Evolutionary conservation across 2,329 filamentous ascomycete species (phyloP), one percentile per base, ranked within the genome.

Genomic region (Endocalyx cinctus): DNA sequence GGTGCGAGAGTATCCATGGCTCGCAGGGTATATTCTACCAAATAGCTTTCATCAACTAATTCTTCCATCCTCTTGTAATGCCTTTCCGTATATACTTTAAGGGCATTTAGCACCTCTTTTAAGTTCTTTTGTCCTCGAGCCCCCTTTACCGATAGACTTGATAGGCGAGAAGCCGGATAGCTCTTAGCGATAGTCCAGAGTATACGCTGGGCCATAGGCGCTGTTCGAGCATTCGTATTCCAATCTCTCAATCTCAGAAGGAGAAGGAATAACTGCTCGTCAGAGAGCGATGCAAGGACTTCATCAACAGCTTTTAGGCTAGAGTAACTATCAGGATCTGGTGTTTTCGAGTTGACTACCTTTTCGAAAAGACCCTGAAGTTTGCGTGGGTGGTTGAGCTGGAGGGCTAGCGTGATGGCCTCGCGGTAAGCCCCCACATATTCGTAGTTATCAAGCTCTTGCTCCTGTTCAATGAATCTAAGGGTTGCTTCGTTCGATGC

Each of bases 151-250:
- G 79, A 82, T 35, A 94, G 60, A 39, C 74, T 78, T 2, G 87
- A 82, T 37, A 97, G 77, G 37, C 82, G 78, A 30, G 78, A 77
- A 3, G 86, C 84, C 2, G 88, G 84, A 52, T 95, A 94, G 38
- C 80, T 84, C 45, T 79, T 79, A 32, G 95, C 79, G 6, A 98
- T 55, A 2, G 84, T 78, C 67, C 80, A 84, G 6, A 98, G 65
- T 11, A 98, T 82, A 20, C 82, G 78, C 62, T 98, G 92, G 1
- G 92, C 85, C 1, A 97, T 79, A 5, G 81, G 75, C 1, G 88
- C 82, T 4, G 87, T 94, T 41, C 87, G 76, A 0, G 87, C 88
- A 50, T 97, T 97, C 5, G 92, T 94, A 57, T 98, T 98, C 92
- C 92, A 98, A 63, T 98, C 92, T 28, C 94, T 76, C 27, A 96